phyloP scores from a whole-genome alignment of 352 stramenopile species.

The Thraustochytrium aureum region DNA sequence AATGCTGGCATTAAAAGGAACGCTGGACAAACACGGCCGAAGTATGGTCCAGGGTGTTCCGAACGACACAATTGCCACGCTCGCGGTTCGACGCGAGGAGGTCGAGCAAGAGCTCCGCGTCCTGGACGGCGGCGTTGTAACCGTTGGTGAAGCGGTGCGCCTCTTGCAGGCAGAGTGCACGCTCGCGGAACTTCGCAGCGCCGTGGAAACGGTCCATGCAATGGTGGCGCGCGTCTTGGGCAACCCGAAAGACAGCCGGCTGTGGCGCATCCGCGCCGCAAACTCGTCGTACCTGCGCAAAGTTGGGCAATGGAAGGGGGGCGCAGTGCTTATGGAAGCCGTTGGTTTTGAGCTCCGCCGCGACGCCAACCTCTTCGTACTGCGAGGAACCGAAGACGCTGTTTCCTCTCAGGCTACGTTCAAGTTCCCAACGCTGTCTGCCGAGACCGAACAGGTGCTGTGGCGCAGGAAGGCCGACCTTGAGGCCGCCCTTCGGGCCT shows the following conservation, averaged over 20 bases:
- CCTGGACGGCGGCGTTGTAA: constrained; percentile 11
- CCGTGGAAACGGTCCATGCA: constrained; percentile 1
- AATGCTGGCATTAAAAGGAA: constrained; percentile 4
- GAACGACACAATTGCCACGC: constrained; percentile 22
- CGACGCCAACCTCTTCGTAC: constrained; percentile 54
- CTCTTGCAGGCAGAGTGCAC: constrained; percentile 35
- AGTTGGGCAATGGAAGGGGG: constrained; percentile 51
- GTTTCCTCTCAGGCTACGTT: constrained; percentile 31
- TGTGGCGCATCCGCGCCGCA: constrained; percentile 54
- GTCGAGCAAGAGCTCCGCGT: constrained; percentile 43
- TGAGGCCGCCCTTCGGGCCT: constrained; percentile 55
- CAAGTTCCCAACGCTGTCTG: constrained; percentile 54
- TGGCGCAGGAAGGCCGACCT: constrained; percentile 59
- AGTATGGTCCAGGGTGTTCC: constrained; percentile 43
- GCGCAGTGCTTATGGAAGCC: constrained; percentile 53
- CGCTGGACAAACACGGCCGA: constrained; percentile 33
- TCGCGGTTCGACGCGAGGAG: constrained; percentile 25
- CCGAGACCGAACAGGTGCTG: constrained; percentile 55
- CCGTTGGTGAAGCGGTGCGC: constrained; percentile 17
- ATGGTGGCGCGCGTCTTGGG: constrained; percentile 56
- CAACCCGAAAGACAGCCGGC: constrained; percentile 56
- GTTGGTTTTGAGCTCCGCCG: constrained; percentile 56
- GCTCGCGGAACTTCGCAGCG: constrained; percentile 14
- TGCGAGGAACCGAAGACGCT: constrained; percentile 27
- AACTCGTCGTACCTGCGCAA: constrained; percentile 54